Evolutionary conservation across 306 rosid species (phyloP).

Genomic region (Ammopiptanthus mongolicus): DNA sequence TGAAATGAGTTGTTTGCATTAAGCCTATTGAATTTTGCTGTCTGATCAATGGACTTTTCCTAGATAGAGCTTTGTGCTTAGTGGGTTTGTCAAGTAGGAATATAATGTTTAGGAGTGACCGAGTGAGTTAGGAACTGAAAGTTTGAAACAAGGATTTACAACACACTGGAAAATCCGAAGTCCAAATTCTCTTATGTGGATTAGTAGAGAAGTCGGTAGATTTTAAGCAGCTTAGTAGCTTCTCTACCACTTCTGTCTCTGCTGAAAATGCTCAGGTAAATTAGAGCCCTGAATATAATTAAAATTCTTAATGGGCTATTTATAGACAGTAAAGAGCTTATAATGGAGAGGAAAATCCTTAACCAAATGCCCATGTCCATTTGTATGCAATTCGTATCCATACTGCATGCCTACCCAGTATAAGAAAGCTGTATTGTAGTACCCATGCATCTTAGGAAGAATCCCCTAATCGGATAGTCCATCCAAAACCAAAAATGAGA

Average conservation of each 20-base stretch:
- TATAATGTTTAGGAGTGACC: neutral
- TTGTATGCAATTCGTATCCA: neutral
- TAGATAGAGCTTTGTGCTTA: neutral
- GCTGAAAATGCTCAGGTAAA: neutral
- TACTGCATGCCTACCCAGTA: neutral
- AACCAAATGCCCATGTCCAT: neutral
- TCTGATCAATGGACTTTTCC: neutral
- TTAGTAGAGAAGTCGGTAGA: neutral
- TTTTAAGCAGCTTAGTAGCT: neutral
- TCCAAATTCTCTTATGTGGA: neutral
- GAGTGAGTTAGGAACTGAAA: neutral
- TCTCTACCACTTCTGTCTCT: neutral
- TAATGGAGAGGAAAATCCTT: neutral
- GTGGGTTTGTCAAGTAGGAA: neutral
- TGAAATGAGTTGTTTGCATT: neutral
- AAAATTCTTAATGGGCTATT: neutral
- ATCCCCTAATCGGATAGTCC: neutral
- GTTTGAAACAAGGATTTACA: neutral
- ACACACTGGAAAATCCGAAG: neutral
- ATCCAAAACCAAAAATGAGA: neutral
- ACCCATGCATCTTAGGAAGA: neutral
- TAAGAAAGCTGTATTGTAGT: neutral
- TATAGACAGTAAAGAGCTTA: neutral
- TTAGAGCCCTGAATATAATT: neutral
- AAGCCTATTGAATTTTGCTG: neutral